Evolutionary conservation across 1,284 basidiomycete genomes (phyloP), one percentile per base, ranked within the genome.

Genomic region (Tilletiaria anomala): DNA sequence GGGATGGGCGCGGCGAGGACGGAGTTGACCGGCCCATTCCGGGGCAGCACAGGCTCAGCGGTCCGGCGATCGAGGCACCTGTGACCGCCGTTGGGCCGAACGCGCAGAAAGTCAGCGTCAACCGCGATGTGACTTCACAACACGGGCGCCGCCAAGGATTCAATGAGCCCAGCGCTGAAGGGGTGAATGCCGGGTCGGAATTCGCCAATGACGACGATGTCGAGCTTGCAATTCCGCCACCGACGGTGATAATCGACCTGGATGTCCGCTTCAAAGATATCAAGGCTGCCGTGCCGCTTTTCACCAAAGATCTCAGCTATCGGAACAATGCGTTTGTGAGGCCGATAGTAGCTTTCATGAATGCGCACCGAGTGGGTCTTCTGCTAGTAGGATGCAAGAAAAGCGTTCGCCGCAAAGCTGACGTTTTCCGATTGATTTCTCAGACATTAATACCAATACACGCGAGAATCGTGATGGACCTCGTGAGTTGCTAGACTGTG

Each of bases 301-400:
- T 65, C 37, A 54, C 57, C 37, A 49, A 46, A 32, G 59, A 60
- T 35, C 65, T 99, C 44, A 86, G 83, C 41, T 86, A 94, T 62
- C 81, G 83, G 48, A 91, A 91, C 60, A 86, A 82, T 61, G 93
- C 91, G n/a, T 72, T 97, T 22, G 83, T 94, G 32, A 71, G 93
- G 45, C 91, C 93, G 3, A 96, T 99, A 50, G 93, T 97, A 4
- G 89, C 88, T 0, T 99, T 99, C 65, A 93, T 99, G 56, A 66
- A 66, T 40, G 61, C 63, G 34, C 60, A 66, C 48, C 52, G 54
- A 37, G 46, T 49, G n/a, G 29, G 36, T 31, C 3, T 18, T 37
- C 6, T 14, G 10, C 16, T n/a, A n/a, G n/a, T n/a, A n/a, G n/a
- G n/a, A n/a, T n/a, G 17, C 35, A 16, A 8, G 11, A 20, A 19